Conservation (phyloP, 768 basidiomycete genomes). For the Lactarius akahatsu region DNA sequence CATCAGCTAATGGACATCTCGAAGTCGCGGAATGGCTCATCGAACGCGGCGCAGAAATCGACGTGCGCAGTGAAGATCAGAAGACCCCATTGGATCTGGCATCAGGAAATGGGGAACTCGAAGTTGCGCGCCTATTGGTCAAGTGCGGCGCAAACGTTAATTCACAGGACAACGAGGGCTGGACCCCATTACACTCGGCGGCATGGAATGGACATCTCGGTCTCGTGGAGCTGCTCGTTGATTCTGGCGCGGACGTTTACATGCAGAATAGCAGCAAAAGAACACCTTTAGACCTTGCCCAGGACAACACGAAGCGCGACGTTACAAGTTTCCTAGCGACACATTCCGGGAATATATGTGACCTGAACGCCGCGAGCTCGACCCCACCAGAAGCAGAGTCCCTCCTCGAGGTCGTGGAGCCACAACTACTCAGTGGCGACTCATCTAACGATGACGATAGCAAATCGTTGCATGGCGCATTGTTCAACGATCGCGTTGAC, state of each 20-base stretch:
- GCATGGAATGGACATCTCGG: not conserved
- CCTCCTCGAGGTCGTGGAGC: too few relatives aligned
- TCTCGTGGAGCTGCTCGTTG: not conserved
- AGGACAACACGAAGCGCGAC: not conserved
- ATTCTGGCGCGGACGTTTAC: not conserved
- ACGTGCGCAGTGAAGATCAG: not conserved
- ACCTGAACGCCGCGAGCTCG: not conserved
- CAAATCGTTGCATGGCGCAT: not conserved
- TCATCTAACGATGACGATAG: not conserved
- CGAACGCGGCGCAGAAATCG: not conserved
- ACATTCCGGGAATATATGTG: accelerated
- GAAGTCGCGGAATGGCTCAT: not conserved
- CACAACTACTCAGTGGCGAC: not conserved
- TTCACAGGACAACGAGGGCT: not conserved
- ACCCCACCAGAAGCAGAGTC: not conserved
- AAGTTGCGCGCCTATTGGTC: not conserved
- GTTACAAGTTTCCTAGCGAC: not conserved
- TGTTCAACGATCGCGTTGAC: not conserved
- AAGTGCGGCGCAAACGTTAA: not conserved
- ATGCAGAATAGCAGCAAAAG: not conserved
- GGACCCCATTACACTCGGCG: not conserved
- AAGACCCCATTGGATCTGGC: not conserved
- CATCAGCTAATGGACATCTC: not conserved
- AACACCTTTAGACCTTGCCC: not conserved
- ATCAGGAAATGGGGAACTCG: not conserved